These are phyloP conservation scores for Calocera cornea DNA, from an alignment of 768 basidiomycete species.

Conservation along the genomic window DNA sequence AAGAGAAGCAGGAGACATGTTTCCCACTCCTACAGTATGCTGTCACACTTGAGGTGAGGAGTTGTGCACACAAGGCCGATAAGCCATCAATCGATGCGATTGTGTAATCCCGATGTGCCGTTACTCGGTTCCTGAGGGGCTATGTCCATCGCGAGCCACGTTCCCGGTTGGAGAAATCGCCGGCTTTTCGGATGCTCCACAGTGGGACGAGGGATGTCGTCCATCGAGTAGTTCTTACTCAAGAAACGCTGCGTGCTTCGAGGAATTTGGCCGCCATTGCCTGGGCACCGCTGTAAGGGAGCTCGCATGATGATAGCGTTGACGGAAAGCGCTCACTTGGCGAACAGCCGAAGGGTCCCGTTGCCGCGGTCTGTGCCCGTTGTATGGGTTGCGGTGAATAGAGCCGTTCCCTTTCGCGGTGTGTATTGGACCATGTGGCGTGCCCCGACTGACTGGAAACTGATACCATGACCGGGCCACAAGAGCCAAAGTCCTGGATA, in stretches of 20 bases:
- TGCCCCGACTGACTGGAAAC: not conserved
- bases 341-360: not conserved
- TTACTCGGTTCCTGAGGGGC: not conserved
- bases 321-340: not conserved
- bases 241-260: not conserved
- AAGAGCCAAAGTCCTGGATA: not conserved
- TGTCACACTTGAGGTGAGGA: not conserved
- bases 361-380: not conserved
- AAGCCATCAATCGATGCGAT: not conserved
- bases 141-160: not conserved
- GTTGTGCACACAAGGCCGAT: too few species aligned
- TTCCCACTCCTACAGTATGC: not conserved
- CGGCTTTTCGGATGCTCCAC: not conserved
- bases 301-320: not conserved
- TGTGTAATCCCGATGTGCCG: not conserved
- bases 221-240: not conserved
- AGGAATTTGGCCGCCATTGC: not conserved
- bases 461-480: not conserved
- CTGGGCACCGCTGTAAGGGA: not conserved
- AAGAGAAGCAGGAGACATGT: too few species aligned
- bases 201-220: not conserved
- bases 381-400: not conserved
- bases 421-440: not conserved
- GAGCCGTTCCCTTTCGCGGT: not conserved
- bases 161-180: not conserved